phyloP scores from a whole-genome alignment of 345 rosid species.

The Pistacia atlantica region DNA sequence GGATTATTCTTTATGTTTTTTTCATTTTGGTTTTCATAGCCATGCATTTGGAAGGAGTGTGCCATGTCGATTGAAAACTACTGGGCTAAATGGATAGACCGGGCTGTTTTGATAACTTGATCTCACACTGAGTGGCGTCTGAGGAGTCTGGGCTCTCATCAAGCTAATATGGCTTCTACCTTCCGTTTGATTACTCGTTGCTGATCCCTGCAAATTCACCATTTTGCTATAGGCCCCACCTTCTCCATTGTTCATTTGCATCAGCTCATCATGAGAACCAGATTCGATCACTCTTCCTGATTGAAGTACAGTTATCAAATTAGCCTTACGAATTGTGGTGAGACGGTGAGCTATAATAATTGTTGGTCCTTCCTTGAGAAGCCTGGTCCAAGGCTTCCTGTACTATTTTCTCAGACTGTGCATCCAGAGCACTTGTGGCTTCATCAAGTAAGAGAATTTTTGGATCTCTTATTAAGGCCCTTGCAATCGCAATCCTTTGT shows the following conservation, averaged over 20 bases:
- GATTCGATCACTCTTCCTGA: constrained; percentile 48
- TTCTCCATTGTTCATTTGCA: constrained; percentile 38
- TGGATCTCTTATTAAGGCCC: constrained; percentile 56
- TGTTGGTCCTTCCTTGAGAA: constrained; percentile 54
- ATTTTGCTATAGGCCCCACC: constrained; percentile 40
- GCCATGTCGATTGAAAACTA: constrained; percentile 30
- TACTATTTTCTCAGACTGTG: constrained; percentile 47
- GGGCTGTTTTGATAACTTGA: constrained; percentile 37
- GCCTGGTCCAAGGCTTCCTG: constrained; percentile 58
- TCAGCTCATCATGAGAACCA: constrained; percentile 53
- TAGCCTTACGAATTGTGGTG: constrained; percentile 44
- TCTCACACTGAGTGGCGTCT: constrained; percentile 16
- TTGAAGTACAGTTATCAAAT: constrained; percentile 45
- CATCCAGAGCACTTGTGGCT: constrained; percentile 58
- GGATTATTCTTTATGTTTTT: constrained; percentile 1
- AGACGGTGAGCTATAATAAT: constrained; percentile 55
- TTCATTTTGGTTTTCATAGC: constrained; percentile 18
- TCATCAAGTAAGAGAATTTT: constrained; percentile 50
- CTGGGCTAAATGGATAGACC: constrained; percentile 29
- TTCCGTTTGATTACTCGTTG: constrained; percentile 17
- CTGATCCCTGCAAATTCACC: constrained; percentile 44
- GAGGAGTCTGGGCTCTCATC: constrained; percentile 14
- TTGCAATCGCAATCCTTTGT: constrained; percentile 63
- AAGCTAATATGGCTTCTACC: not conserved
- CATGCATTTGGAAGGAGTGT: constrained; percentile 11